Evolutionary conservation across 306 rosid genomes (phyloP), one percentile per base, ranked within the genome.

Genomic region (Ammopiptanthus mongolicus): DNA sequence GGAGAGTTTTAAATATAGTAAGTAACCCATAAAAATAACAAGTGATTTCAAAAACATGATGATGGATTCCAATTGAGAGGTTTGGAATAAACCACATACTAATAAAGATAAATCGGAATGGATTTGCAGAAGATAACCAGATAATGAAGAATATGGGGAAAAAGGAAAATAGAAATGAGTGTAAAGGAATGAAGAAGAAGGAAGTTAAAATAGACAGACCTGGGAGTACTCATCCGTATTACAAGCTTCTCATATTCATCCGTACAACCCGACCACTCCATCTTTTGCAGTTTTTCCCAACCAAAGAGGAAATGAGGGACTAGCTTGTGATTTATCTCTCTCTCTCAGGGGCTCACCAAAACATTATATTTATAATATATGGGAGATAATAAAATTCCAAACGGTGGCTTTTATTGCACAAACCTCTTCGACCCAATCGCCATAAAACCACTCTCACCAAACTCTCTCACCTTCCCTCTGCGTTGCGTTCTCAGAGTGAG

Each of bases 171-270:
- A 73, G 0, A 15, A 13, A 56, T 7, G 6, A 51, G 3, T 9
- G 17, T 0, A 10, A 64, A n/a, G 12, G 11, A 2, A 61, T 9
- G 50, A 48, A 3, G 3, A 71, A 31, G 1, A 10, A 21, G 76
- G 65, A 66, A 76, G 11, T 1, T 22, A 34, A 78, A 41, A 78
- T 5, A 77, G 73, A 75, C 78, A 19, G 17, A 91, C 98, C 98
- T 90, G 5, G 98, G 98, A 1, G 96, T 83, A 89, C 87, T 87
- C 96, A 95, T 91, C 44, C 96, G 88, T 78, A 84, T 82, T 11
- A 91, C 86, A 17, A 95, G 98, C 74, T 91, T 95, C 33, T 92
- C 91, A 53, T 82, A 95, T 79, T 95, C 98, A 8, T 86, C 91
- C 68, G 87, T 80, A 84, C 86, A 82, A 10, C 90, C 75, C 22